Conservation (phyloP, 2,329 filamentous ascomycete genomes). For the Cercospora zeina region DNA sequence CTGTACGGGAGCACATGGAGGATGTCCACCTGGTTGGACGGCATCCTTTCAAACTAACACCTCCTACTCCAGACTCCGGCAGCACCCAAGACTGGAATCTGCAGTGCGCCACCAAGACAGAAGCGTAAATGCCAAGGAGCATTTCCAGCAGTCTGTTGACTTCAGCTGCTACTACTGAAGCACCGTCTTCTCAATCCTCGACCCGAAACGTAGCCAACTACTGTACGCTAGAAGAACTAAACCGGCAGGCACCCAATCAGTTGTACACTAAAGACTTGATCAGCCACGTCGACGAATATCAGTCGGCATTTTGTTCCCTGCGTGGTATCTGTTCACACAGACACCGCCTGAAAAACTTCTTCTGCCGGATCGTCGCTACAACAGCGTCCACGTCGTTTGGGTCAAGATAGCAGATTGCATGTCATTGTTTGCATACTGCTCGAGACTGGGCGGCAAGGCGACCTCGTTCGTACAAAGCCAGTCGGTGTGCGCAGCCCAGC, state of each 20-base stretch:
- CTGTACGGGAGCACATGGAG: no score
- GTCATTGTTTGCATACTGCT: not conserved
- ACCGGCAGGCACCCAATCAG: not conserved
- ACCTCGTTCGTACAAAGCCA: not conserved
- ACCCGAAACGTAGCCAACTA: not conserved
- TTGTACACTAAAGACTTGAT: not conserved
- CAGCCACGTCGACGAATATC: not conserved
- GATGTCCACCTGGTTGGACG: not conserved
- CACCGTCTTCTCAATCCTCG: not conserved
- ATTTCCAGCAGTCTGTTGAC: not conserved
- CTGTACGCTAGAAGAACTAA: not conserved
- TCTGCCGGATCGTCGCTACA: not conserved
- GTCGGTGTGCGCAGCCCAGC: not conserved
- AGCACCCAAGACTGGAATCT: not conserved
- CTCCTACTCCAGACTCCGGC: no score
- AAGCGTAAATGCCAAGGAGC: not conserved
- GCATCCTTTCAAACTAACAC: not conserved
- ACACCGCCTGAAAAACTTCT: not conserved
- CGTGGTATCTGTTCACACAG: not conserved
- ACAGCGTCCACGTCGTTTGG: not conserved
- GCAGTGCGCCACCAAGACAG: not conserved
- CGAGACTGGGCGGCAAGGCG: not conserved
- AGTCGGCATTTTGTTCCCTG: not conserved
- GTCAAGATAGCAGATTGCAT: not conserved
- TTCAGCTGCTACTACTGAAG: not conserved